Evolutionary conservation across 2,329 filamentous ascomycete genomes (phyloP).

Genomic region (Epichloe aotearoae): DNA sequence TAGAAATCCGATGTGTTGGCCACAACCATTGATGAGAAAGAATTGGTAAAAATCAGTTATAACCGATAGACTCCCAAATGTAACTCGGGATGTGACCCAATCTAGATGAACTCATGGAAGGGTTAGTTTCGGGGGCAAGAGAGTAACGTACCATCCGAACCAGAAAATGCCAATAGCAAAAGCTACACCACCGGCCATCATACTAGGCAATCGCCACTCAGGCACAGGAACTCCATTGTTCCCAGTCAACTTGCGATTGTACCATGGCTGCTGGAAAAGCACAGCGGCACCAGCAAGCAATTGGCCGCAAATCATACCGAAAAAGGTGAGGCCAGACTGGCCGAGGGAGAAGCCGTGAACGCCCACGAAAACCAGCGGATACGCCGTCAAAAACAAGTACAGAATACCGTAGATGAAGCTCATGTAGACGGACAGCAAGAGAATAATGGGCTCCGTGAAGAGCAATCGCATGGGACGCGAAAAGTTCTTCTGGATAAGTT

Average conservation of each 20-base stretch:
- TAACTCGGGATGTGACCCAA: too few species aligned
- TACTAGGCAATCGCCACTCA: conserved; percentile 52
- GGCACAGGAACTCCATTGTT: conserved; percentile 54
- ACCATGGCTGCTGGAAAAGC: conserved; percentile 49
- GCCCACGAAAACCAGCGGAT: conserved; percentile 64
- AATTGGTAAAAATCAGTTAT: too few species aligned
- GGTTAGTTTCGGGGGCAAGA: background rate
- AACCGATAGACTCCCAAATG: too few species aligned
- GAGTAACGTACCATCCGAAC: conserved; percentile 50
- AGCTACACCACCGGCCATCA: conserved; percentile 45
- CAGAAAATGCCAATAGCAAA: conserved; percentile 59
- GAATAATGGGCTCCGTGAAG: conserved; percentile 56
- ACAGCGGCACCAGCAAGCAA: conserved; percentile 54
- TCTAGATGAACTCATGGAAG: too few species aligned
- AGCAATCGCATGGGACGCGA: conserved; percentile 52
- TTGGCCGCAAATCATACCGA: conserved; percentile 69
- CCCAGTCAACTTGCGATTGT: conserved; percentile 52
- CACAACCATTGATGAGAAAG: too few species aligned
- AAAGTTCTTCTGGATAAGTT: conserved; percentile 54
- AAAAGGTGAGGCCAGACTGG: conserved; percentile 64
- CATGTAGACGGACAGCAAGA: conserved; percentile 56
- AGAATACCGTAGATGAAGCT: conserved; percentile 66
- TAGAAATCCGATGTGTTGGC: too few species aligned
- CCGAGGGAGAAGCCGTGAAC: conserved; percentile 60
- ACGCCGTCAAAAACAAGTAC: conserved; percentile 77